Evolutionary conservation across 106 monocot species (phyloP).

Genomic region (Phalaenopsis equestris): DNA sequence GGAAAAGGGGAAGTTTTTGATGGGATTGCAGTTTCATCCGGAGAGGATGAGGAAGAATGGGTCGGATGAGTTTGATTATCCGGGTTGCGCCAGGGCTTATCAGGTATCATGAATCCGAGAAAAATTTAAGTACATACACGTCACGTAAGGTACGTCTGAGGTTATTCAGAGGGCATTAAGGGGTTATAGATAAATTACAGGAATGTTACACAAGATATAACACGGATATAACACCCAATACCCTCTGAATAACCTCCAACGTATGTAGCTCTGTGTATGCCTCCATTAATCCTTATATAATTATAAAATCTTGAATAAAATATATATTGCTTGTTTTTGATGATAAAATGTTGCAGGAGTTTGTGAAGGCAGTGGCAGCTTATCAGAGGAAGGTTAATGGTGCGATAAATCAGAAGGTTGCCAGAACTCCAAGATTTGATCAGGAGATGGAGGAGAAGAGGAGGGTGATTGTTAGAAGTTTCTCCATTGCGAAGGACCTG

Average conservation of each 20-base stretch:
- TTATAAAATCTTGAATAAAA: too few species aligned
- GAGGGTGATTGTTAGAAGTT: constrained; percentile 56
- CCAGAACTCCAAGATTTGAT: constrained; percentile 14
- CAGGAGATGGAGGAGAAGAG: constrained; percentile 72
- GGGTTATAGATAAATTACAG: too few species aligned
- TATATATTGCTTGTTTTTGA: too few species aligned
- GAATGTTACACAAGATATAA: too few species aligned
- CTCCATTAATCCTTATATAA: too few species aligned
- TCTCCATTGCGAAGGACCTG: constrained; percentile 58
- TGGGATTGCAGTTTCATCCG: constrained; percentile 95
- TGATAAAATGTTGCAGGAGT: constrained; percentile 35
- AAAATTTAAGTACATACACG: too few species aligned
- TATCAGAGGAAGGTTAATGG: constrained; percentile 71
- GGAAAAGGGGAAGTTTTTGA: constrained; percentile 74
- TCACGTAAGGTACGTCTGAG: too few species aligned
- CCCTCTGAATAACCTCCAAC: too few species aligned
- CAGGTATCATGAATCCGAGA: constrained; percentile 31
- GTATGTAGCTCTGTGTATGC: too few species aligned
- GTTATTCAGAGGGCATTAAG: too few species aligned
- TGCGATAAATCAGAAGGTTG: neutral
- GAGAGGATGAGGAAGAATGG: constrained; percentile 64
- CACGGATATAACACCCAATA: too few species aligned
- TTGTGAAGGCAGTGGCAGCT: constrained; percentile 71
- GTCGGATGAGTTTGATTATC: constrained; percentile 77
- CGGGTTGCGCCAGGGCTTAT: constrained; percentile 74